Evolutionary conservation across 2,329 filamentous ascomycete species (phyloP).

Genomic region (Escovopsis weberi): DNA sequence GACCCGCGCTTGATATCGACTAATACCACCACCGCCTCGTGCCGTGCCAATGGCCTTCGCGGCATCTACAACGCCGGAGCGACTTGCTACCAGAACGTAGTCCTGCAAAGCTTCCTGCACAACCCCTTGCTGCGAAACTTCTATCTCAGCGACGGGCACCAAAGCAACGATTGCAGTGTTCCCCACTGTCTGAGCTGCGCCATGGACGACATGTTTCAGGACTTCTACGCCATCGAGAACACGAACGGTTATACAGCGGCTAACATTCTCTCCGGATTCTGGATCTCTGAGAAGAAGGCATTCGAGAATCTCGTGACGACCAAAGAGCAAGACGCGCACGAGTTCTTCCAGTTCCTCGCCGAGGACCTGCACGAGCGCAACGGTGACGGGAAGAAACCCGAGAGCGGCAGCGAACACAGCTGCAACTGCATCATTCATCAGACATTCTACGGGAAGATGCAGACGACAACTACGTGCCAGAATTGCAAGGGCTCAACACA

Average conservation of each 20-base stretch:
- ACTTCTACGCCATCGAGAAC: slow-evolving; percentile 58
- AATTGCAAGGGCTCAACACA: slow-evolving; percentile 72
- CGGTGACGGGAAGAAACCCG: slow-evolving; percentile 50
- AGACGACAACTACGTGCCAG: slow-evolving; percentile 81
- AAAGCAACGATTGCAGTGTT: slow-evolving; percentile 54
- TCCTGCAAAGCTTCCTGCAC: slow-evolving; percentile 84
- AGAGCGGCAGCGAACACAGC: slow-evolving; percentile 42
- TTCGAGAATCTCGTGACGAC: slow-evolving; percentile 73
- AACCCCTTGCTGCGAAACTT: slow-evolving; percentile 86
- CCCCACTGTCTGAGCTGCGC: slow-evolving; percentile 52
- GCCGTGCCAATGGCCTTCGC: slow-evolving; percentile 73
- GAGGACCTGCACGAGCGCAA: slow-evolving; percentile 82
- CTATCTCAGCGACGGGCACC: slow-evolving; percentile 83
- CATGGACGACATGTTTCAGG: slow-evolving; percentile 61
- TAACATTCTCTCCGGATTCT: slow-evolving; percentile 76
- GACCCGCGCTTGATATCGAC: slow-evolving; percentile 62
- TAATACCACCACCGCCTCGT: slow-evolving; percentile 69
- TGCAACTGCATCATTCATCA: slow-evolving; percentile 91
- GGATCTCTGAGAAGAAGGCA: slow-evolving; percentile 65
- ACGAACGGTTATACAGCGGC: slow-evolving; percentile 84
- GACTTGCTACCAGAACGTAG: slow-evolving; percentile 95
- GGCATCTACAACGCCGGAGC: slow-evolving; percentile 97
- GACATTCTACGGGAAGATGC: slow-evolving; percentile 84
- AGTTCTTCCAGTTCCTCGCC: slow-evolving; percentile 91
- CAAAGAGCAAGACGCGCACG: slow-evolving; percentile 91